Evolutionary conservation across 768 basidiomycete genomes (phyloP), one percentile per base, ranked within the genome.

Genomic region (Psilocybe cubensis): DNA sequence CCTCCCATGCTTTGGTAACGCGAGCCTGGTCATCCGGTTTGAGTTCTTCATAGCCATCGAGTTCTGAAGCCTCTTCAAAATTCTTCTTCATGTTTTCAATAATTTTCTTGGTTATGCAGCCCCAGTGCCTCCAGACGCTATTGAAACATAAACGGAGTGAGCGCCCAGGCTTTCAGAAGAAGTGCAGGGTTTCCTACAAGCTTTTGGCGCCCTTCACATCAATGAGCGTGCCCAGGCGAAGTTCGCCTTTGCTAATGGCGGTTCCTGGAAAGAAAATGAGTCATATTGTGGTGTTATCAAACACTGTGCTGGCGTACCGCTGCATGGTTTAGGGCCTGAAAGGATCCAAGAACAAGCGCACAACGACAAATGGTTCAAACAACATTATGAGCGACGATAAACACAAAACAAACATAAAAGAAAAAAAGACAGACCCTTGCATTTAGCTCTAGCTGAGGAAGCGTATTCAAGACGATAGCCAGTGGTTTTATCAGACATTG

Each of bases 111-210:
- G 93, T 94, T 6, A 83, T 80, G 68, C 94, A 96, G 18, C 94
- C 94, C 93, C 93, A 96, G 67, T 96, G 94, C 60, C 92, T 85
- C 92, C 92, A 96, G 29, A 79, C 70, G 67, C 91, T 92, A 24
- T 54, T 44, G 24, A 8, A 31, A 52, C 43, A 38, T 8, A 58
- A 40, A 31, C 12, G 59, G 14, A 23, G 42, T 54, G 20, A 55
- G 52, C 45, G 24, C 21, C 20, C 33, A 18, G 40, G 51, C 53
- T 9, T 43, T n/a, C 18, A 29, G 41, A 50, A 55, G 41, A 52
- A 35, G 42, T 45, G 58, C 35, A 24, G 49, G 25, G 33, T 54
- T 44, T 74, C 78, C 65, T 61, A 91, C 91, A 89, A 91, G 64
- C 70, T 79, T 8, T 83, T 83, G 63, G 84, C 79, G 56, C 91